Base-by-base conservation (phyloP, 2,329 filamentous ascomycete genomes). In the Aspergillus vadensis region DNA sequence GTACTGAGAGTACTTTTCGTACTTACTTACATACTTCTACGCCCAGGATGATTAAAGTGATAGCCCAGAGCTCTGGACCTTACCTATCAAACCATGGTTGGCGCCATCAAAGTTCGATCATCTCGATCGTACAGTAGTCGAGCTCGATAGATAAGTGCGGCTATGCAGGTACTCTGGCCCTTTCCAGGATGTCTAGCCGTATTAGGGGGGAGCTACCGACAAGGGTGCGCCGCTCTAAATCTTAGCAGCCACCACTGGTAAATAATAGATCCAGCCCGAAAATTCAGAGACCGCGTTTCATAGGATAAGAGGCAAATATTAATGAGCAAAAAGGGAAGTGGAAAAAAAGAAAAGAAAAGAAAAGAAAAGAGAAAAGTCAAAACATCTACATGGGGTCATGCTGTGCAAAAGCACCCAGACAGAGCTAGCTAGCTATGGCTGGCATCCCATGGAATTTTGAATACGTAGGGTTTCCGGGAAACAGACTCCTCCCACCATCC, bases 401-500 rank as follows among this genome's bases (percentile, higher is more conserved):
- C 25, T 19, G 17, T 9, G 32, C 25, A 36, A 55, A 30, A 27
- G 14, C 10, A 43, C 21, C 9, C 25, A 27, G 36, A 30, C 9
- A 17, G 47, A 15, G 10, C 8, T 30, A 5, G 27, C 19, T 27
- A 7, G 23, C 10, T 50, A 50, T 27, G 25, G 8, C 19, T 19
- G 14, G 12, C 19, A 32, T 38, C 10, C 14, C 32, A 32, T 52
- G 49, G 17, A 52, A 32, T 32, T 27, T 25, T n/a, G 51, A 19
- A 19, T 17, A 25, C 21, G 23, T 59, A 58, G 57, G 57, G 52
- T 50, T 59, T 60, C 43, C 49, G 58, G 47, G 55, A 57, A 54
- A 58, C 51, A 55, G n/a, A 21, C 27, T 58, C 53, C 49, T 30
- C 47, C 60, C 41, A 43, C 49, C 55, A 55, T 60, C 57, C 58